Evolutionary conservation across 2,329 filamentous ascomycete genomes (phyloP).

Genomic region (Fusarium metavorans): DNA sequence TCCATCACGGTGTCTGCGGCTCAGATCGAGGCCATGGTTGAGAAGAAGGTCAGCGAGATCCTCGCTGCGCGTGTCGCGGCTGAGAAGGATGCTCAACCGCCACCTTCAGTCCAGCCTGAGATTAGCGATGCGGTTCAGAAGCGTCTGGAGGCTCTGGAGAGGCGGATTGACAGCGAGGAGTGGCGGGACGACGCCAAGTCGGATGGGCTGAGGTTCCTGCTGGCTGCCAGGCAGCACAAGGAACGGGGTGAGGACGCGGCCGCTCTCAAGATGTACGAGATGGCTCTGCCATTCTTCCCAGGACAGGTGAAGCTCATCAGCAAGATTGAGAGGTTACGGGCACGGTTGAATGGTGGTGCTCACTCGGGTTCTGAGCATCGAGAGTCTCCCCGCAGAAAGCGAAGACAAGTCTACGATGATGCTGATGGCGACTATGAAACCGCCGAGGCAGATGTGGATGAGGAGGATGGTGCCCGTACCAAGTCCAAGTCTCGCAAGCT

Average conservation of each 20-base stretch:
- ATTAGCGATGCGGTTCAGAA: slow-evolving; percentile 83
- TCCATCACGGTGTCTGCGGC: slow-evolving; percentile 71
- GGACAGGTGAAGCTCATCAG: slow-evolving; percentile 81
- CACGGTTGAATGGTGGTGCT: slow-evolving; percentile 58
- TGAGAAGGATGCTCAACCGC: slow-evolving; percentile 51
- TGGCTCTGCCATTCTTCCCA: slow-evolving; percentile 87
- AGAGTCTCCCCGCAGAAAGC: slow-evolving; percentile 47
- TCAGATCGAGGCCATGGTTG: slow-evolving; percentile 90
- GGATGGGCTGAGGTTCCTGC: slow-evolving; percentile 84
- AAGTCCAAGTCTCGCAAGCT: slow-evolving; percentile 48
- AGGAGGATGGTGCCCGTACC: slow-evolving; percentile 47
- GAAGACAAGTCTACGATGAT: slow-evolving; percentile 44
- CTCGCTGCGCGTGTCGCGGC: slow-evolving; percentile 77
- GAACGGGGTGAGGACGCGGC: slow-evolving; percentile 82
- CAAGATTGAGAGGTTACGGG: slow-evolving; percentile 74
- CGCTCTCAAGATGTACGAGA: slow-evolving; percentile 87
- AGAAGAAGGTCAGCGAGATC: slow-evolving; percentile 91
- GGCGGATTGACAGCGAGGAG: slow-evolving; percentile 78
- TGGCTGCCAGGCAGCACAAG: slow-evolving; percentile 94
- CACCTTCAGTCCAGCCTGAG: slow-evolving; percentile 55
- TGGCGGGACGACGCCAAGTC: slow-evolving; percentile 77
- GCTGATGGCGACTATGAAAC: slow-evolving; percentile 56
- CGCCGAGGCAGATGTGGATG: slow-evolving; percentile 57
- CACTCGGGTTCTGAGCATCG: slow-evolving; percentile 25
- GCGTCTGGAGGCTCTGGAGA: slow-evolving; percentile 85